These are phyloP conservation scores for Dendrobium catenatum DNA, from an alignment of 106 monocot species.

Conservation along the genomic window DNA sequence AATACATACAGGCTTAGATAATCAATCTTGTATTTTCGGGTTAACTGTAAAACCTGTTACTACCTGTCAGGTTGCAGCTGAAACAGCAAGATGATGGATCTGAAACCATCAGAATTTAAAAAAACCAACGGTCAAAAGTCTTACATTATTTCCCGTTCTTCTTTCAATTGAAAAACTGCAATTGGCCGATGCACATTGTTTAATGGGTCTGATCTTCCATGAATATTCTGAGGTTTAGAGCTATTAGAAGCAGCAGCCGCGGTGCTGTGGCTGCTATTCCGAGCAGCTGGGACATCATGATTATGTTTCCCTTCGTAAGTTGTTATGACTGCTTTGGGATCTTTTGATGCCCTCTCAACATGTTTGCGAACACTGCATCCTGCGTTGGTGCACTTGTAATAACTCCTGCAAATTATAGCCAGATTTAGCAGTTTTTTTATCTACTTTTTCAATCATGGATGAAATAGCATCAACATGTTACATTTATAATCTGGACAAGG, in stretches of 20 bases:
- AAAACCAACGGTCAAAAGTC: not conserved
- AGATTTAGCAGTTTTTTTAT: not conserved
- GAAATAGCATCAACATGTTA: too few relatives aligned
- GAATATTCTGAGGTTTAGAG: constrained; percentile 20
- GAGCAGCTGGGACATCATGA: constrained; percentile 57
- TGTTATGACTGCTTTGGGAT: constrained; percentile 57
- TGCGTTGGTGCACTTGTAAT: constrained; percentile 64
- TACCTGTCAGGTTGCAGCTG: not conserved
- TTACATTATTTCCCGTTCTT: constrained; percentile 29
- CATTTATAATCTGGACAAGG: too few relatives aligned
- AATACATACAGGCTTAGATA: constrained; percentile 2
- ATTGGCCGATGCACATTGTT: constrained; percentile 18
- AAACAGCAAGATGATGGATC: constrained; percentile 2
- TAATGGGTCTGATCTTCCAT: constrained; percentile 21
- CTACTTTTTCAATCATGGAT: too few relatives aligned
- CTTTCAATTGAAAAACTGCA: constrained; percentile 50
- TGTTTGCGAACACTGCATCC: constrained; percentile 86
- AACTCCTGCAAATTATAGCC: constrained; percentile 39
- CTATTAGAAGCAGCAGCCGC: constrained; percentile 9
- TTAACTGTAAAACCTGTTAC: not conserved
- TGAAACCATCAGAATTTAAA: not conserved
- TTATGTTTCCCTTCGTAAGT: constrained; percentile 82
- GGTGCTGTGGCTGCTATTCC: constrained; percentile 42
- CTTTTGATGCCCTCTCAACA: constrained; percentile 62
- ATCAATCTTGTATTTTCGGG: not conserved